Percentiles rank a stretch among this genome's conserved stretches.
These are phyloP conservation scores for Trichoderma gracile DNA, from an alignment of 2,329 filamentous ascomycete genomes.

Conservation along the genomic window DNA sequence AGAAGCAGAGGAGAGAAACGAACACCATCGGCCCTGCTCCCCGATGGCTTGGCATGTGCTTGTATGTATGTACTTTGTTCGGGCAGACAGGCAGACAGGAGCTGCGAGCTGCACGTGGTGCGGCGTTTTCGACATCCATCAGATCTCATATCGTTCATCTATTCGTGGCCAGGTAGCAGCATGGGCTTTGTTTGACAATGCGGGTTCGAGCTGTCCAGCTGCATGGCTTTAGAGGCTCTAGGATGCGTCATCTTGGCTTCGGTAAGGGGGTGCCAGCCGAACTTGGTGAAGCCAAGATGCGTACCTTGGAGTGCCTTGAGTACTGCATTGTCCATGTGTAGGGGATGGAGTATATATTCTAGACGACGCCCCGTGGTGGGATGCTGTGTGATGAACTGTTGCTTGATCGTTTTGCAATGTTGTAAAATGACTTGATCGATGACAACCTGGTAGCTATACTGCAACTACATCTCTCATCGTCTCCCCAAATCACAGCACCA, in stretches of 20 bases:
- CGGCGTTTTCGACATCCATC: background rate
- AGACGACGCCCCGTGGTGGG: background rate
- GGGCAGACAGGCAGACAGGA: background rate
- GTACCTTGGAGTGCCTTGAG: background rate
- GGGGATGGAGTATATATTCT: background rate
- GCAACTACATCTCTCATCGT: background rate
- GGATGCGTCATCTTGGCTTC: slow-evolving; percentile 6
- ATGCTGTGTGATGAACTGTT: background rate
- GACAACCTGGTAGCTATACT: background rate
- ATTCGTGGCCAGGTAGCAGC: background rate
- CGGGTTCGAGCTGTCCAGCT: background rate
- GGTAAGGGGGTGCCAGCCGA: slow-evolving; percentile 8
- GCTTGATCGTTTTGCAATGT: background rate
- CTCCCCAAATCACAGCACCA: background rate
- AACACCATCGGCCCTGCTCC: background rate
- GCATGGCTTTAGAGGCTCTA: background rate
- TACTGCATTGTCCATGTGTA: background rate
- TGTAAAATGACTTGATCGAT: background rate
- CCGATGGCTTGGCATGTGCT: background rate
- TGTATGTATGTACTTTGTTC: no score
- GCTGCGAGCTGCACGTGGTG: slow-evolving; percentile 3
- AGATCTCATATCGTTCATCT: background rate
- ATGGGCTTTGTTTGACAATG: background rate
- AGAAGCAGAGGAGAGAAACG: background rate
- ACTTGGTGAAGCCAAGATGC: background rate